phyloP scores from a whole-genome alignment of 371 early-diverging fungal species.

The Conidiobolus incongruus region DNA sequence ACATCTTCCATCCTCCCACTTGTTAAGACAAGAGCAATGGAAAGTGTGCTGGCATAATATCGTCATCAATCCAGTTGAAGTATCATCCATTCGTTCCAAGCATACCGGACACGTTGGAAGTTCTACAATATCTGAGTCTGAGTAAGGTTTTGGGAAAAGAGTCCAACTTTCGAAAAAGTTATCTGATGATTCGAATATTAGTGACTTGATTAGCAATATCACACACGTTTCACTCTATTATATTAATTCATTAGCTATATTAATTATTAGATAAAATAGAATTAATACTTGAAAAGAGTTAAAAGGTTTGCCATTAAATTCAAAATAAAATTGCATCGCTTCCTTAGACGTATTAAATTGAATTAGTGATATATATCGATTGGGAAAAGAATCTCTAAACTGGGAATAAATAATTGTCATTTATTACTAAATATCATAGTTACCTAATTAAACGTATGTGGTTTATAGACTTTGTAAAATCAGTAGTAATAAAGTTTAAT shows the following conservation, averaged over 20 bases:
- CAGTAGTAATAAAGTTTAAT: too few species aligned
- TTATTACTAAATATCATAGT: too few species aligned
- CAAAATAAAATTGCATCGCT: conserved; percentile 37
- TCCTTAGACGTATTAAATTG: conserved; percentile 29
- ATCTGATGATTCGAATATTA: not conserved
- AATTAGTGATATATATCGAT: too few species aligned
- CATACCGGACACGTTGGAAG: conserved; percentile 87
- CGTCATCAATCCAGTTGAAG: conserved; percentile 60
- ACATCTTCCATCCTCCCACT: conserved; percentile 81
- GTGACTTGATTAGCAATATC: not conserved
- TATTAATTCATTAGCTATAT: not conserved
- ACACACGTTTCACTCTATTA: not conserved
- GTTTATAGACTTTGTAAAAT: too few species aligned
- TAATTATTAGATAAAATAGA: not conserved
- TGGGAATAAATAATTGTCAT: too few species aligned
- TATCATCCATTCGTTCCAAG: conserved; percentile 71
- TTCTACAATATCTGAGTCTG: conserved; percentile 17
- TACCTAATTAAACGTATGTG: too few species aligned
- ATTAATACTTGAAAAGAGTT: conserved; percentile 43
- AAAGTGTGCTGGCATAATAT: conserved; percentile 89
- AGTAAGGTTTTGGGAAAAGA: not conserved
- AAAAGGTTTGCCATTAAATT: conserved; percentile 61
- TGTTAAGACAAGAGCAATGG: conserved; percentile 65
- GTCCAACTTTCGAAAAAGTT: not conserved
- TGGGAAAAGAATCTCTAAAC: too few species aligned